Percentiles rank a stretch among this genome's conserved stretches.
These are phyloP conservation scores for Echeveria elegans DNA, from an alignment of 164 flowering plant genomes.

Conservation along the genomic window DNA sequence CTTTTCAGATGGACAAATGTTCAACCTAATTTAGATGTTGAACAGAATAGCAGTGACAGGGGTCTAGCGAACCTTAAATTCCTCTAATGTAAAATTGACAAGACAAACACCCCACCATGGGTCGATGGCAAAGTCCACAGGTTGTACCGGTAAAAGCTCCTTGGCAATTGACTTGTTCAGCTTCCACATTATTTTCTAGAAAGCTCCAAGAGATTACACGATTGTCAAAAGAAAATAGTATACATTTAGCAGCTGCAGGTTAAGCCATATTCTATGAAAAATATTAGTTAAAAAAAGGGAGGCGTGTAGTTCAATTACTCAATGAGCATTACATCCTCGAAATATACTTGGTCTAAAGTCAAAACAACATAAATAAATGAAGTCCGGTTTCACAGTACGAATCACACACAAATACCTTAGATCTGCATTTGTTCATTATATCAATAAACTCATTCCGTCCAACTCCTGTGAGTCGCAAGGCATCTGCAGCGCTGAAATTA, in stretches of 20 bases:
- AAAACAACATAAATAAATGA: background rate
- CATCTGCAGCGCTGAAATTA: constrained; percentile 98
- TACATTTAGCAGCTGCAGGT: background rate
- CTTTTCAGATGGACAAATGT: background rate
- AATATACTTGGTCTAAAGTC: background rate
- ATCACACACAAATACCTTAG: constrained; percentile 56
- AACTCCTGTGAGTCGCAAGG: constrained; percentile 85
- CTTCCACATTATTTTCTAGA: constrained; percentile 99
- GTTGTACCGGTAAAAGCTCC: constrained; percentile 87
- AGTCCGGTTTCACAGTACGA: background rate
- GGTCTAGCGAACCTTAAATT: constrained; percentile 63
- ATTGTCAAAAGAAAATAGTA: constrained; percentile 8
- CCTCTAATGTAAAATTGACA: constrained; percentile 96
- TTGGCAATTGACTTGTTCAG: constrained; percentile 96
- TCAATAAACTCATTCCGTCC: constrained; percentile 99
- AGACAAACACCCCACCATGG: constrained; percentile 99
- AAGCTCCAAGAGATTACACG: constrained; percentile 30
- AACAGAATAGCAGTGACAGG: background rate
- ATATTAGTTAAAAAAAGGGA: background rate
- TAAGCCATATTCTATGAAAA: background rate
- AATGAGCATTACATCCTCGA: background rate
- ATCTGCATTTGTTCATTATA: constrained; percentile 98
- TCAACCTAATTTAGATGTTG: background rate
- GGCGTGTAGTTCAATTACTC: background rate
- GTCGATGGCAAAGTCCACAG: constrained; percentile 83